Conservation (phyloP, 305 asterid species). For the Fraxinus greggii region DNA sequence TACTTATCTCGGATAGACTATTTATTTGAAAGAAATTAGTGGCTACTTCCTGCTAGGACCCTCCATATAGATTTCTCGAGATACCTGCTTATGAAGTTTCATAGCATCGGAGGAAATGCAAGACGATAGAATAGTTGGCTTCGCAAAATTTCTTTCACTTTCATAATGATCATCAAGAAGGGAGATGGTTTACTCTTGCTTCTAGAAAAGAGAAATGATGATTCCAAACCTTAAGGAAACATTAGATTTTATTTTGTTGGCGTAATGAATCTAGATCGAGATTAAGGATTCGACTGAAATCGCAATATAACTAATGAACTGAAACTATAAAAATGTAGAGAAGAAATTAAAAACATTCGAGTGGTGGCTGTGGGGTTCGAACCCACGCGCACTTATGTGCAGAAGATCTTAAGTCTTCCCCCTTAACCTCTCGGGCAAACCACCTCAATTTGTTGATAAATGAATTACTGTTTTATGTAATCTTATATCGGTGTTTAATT, state of each 20-base stretch:
- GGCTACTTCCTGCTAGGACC: too few species aligned
- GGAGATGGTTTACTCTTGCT: neutral
- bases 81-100: too few species aligned
- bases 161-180: neutral
- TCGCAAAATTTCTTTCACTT: neutral
- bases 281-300: too few species aligned
- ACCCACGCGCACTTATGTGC: constrained; percentile 79
- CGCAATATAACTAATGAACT: too few species aligned
- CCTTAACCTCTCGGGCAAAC: constrained; percentile 96
- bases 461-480: too few species aligned
- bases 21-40: neutral
- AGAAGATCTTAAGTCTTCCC: constrained; percentile 90
- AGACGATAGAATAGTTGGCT: neutral
- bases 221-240: too few species aligned
- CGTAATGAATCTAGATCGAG: neutral
- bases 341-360: too few species aligned
- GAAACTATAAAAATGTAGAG: too few species aligned
- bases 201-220: neutral
- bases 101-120: neutral
- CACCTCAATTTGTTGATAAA: too few species aligned
- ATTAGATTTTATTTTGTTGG: too few species aligned
- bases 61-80: too few species aligned
- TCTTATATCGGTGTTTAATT: neutral
- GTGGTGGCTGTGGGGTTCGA: constrained; percentile 72
- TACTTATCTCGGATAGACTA: neutral